phyloP scores from a whole-genome alignment of 768 basidiomycete species.

The Leucogyrophana mollusca region DNA sequence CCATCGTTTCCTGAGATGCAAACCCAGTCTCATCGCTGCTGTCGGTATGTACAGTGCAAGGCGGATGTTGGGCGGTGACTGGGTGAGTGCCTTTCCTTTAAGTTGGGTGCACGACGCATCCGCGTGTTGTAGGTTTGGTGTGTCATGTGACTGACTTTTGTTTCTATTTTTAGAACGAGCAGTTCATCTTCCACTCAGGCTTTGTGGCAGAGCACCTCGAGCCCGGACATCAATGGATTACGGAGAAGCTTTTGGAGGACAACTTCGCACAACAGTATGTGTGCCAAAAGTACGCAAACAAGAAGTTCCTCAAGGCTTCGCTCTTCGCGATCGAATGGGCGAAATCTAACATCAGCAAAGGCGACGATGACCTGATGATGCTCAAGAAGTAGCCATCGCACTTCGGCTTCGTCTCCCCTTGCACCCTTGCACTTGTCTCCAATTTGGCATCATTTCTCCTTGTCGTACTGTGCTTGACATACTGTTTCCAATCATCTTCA shows the following conservation, averaged over 20 bases:
- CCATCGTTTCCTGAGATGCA: slow-evolving; percentile 87
- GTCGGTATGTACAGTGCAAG: slow-evolving; percentile 97
- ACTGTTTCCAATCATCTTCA: slow-evolving; percentile 27
- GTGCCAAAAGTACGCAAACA: slow-evolving; percentile 95
- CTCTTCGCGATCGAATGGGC: slow-evolving; percentile 78
- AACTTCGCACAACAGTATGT: slow-evolving; percentile 85
- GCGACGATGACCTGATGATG: slow-evolving; percentile 28
- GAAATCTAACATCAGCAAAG: slow-evolving; percentile 42
- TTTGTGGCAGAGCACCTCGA: slow-evolving; percentile 87
- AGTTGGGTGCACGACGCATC: slow-evolving; percentile 4
- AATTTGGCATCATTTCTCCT: slow-evolving; percentile 18
- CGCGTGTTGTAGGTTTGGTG: slow-evolving; percentile 4
- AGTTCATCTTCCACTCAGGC: slow-evolving; percentile 90
- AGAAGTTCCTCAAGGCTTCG: slow-evolving; percentile 95
- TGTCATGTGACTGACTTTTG: slow-evolving; percentile 34
- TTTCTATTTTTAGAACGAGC: slow-evolving; percentile 62
- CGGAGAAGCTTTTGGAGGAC: slow-evolving; percentile 78
- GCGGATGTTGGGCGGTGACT: slow-evolving; percentile 90
- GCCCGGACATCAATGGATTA: slow-evolving; percentile 76
- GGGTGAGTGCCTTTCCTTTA: slow-evolving; percentile 64
- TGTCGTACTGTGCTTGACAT: slow-evolving; percentile 32
- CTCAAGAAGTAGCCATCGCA: slow-evolving; percentile 25
- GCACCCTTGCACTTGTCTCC: neutral
- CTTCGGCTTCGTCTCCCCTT: slow-evolving; percentile 2
- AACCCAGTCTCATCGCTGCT: slow-evolving; percentile 91